These are phyloP conservation scores for Crithidia expoeki DNA, from an alignment of 208 protist genomes.

Conservation along the genomic window DNA sequence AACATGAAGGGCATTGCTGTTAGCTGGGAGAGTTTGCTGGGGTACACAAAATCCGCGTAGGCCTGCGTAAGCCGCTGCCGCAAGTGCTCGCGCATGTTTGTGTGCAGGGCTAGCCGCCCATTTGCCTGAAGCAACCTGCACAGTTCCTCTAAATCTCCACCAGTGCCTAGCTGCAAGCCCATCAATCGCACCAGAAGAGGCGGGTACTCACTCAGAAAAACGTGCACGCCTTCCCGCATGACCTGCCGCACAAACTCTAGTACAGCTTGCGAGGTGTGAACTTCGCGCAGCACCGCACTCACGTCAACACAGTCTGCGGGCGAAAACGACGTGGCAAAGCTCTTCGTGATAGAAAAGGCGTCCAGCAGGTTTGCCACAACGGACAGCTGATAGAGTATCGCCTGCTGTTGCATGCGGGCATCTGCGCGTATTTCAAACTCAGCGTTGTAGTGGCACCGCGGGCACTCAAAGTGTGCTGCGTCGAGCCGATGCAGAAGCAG, in stretches of 20 bases:
- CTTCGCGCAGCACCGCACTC: constrained; percentile 40
- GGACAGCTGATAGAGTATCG: constrained; percentile 66
- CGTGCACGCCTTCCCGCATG: constrained; percentile 55
- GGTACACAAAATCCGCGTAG: constrained; percentile 32
- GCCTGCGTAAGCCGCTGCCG: constrained; percentile 31
- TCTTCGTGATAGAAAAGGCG: constrained; percentile 53
- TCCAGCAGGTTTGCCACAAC: constrained; percentile 55
- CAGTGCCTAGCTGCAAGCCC: constrained; percentile 59
- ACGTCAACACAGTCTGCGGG: constrained; percentile 26
- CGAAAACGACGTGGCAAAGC: constrained; percentile 47
- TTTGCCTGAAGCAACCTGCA: constrained; percentile 45
- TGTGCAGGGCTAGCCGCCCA: constrained; percentile 42
- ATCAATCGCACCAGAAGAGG: constrained; percentile 35
- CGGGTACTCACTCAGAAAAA: constrained; percentile 47
- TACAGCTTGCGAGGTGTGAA: constrained; percentile 24
- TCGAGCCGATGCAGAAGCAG: constrained; percentile 41
- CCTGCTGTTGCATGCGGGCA: constrained; percentile 51
- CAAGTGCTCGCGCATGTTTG: constrained; percentile 51
- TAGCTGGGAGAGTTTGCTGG: constrained; percentile 26
- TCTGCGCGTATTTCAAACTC: constrained; percentile 62
- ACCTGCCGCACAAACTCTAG: constrained; percentile 51
- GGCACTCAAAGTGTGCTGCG: constrained; percentile 49
- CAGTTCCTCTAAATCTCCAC: constrained; percentile 37
- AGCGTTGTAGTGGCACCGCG: constrained; percentile 76
- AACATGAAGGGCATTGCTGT: constrained; percentile 72